A percentile compares a stretch with the other conserved stretches of the same genome.
Conservation (phyloP, 2,329 filamentous ascomycete genomes). For the Basipetospora chlamydospora region DNA sequence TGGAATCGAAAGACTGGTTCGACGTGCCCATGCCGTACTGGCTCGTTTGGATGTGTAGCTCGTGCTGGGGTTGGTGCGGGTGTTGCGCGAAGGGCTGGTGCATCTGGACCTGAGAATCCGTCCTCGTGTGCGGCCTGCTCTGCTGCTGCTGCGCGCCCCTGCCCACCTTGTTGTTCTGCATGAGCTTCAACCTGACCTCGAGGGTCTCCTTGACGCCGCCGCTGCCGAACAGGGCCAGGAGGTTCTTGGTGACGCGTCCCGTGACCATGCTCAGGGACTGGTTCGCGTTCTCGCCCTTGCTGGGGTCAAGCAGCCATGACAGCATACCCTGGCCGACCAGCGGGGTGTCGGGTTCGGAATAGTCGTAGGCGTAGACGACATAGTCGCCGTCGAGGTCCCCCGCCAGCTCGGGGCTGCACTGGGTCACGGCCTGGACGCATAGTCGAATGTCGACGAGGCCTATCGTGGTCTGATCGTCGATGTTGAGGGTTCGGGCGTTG, state of each 20-base stretch:
- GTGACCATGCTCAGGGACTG: constrained; percentile 56
- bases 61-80: constrained; percentile 10
- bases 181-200: constrained; percentile 81
- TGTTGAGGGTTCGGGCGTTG: constrained; percentile 61
- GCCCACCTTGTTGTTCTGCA: constrained; percentile 52
- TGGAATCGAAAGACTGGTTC: constrained; percentile 16
- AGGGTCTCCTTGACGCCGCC: constrained; percentile 76
- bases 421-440: constrained; percentile 68
- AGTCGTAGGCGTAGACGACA: constrained; percentile 94
- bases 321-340: constrained; percentile 92
- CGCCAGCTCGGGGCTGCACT: constrained; percentile 59
- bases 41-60: constrained; percentile 9
- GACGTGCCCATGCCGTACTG: constrained; percentile 2
- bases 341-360: constrained; percentile 85
- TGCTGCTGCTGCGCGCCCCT: constrained; percentile 14
- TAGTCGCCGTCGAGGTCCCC: constrained; percentile 56
- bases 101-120: not conserved
- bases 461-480: constrained; percentile 70
- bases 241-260: constrained; percentile 76
- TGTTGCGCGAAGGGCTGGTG: constrained; percentile 8
- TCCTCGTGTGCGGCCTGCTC: constrained; percentile 9
- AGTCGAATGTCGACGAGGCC: constrained; percentile 77
- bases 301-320: constrained; percentile 55
- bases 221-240: constrained; percentile 70
- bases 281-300: constrained; percentile 5